Evolutionary conservation across 768 basidiomycete species (phyloP).

Genomic region (Suillus bovinus): DNA sequence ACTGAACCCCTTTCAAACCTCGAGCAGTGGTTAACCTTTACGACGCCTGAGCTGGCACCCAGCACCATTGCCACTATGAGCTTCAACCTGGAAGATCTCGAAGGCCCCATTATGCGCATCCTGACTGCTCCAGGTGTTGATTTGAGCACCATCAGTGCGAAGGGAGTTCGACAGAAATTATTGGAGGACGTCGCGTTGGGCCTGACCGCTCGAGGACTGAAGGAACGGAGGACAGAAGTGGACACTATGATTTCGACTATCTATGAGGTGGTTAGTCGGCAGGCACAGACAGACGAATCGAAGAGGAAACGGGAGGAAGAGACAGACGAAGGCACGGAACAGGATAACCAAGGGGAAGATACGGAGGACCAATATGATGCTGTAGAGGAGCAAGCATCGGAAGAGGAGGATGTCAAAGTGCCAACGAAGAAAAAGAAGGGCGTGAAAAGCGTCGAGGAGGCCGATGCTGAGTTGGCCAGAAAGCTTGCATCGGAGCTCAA

Average conservation of each 20-base stretch:
- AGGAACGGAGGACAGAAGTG: slow-evolving; percentile 65
- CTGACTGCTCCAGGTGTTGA: slow-evolving; percentile 77
- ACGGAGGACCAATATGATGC: slow-evolving; percentile 20
- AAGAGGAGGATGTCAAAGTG: slow-evolving; percentile 21
- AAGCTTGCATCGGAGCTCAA: slow-evolving; percentile 73
- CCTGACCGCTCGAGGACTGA: slow-evolving; percentile 60
- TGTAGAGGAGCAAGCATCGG: slow-evolving; percentile 21
- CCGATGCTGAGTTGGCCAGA: slow-evolving; percentile 71
- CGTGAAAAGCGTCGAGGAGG: slow-evolving; percentile 50
- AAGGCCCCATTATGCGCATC: slow-evolving; percentile 65
- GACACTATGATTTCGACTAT: slow-evolving; percentile 68
- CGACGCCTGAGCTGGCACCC: slow-evolving; percentile 4
- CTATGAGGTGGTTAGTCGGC: slow-evolving; percentile 57
- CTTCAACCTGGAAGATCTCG: slow-evolving; percentile 54
- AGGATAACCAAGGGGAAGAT: slow-evolving; percentile 13
- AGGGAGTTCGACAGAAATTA: slow-evolving; percentile 80
- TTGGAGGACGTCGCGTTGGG: slow-evolving; percentile 46
- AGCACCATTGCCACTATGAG: slow-evolving; percentile 38
- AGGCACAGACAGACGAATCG: slow-evolving; percentile 23
- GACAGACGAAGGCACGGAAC: slow-evolving; percentile 26
- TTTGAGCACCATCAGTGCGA: slow-evolving; percentile 80
- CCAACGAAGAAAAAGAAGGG: slow-evolving; percentile 40
- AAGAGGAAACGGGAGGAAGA: slow-evolving; percentile 33
- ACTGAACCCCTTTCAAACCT: neutral
- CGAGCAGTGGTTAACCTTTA: neutral